A percentile compares a stretch with the other conserved stretches of the same genome.
Conservation (phyloP, 163 green algal genomes). For the Chloromonas sp. region DNA sequence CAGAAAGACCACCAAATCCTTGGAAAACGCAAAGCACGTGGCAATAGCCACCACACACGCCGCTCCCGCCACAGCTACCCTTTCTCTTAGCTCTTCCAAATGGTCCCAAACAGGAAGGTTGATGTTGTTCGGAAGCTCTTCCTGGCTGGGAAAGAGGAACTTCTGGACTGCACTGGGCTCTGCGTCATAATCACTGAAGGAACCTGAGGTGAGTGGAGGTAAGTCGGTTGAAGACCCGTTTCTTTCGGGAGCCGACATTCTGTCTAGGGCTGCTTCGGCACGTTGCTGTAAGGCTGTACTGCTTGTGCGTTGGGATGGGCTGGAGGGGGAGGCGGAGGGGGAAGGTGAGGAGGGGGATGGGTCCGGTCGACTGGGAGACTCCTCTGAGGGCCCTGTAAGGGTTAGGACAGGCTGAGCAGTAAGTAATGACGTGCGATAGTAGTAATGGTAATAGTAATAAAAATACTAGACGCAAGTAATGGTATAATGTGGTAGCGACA, state of each 20-base stretch:
- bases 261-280: not conserved
- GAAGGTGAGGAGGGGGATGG: too few species aligned
- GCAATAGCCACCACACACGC: conserved; percentile 60
- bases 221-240: too few species aligned
- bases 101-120: conserved; percentile 93
- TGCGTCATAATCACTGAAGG: not conserved
- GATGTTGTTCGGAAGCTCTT: conserved; percentile 84
- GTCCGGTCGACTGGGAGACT: too few species aligned
- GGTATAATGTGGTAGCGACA: too few species aligned
- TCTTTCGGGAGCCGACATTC: too few species aligned
- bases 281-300: not conserved
- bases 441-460: too few species aligned
- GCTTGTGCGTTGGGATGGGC: not conserved
- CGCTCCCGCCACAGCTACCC: conserved; percentile 67
- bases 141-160: conserved; percentile 77
- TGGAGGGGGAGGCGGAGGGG: not conserved
- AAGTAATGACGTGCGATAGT: too few species aligned
- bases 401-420: too few species aligned
- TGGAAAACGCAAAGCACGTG: conserved; percentile 86
- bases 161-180: conserved; percentile 47
- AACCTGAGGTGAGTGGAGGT: too few species aligned
- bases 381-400: too few species aligned
- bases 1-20: conserved; percentile 94
- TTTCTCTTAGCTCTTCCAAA: conserved; percentile 74
- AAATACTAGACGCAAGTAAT: too few species aligned